Percentiles rank a stretch among this genome's conserved stretches.
Evolutionary conservation across 179 eudicot genomes (phyloP).

Genomic region (Spergularia azorica): DNA sequence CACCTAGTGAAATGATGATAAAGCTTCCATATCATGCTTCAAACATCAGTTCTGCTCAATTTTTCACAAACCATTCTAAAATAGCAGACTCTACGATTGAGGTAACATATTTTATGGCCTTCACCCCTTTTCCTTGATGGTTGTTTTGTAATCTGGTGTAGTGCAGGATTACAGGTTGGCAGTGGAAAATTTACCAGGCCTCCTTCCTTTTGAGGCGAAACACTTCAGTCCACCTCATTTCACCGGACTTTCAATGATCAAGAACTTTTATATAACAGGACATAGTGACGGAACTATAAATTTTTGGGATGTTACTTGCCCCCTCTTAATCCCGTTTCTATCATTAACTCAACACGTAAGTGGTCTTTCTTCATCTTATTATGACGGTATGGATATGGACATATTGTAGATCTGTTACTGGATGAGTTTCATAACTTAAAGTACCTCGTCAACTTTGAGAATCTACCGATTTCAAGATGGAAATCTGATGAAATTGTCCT

Average conservation of each 20-base stretch:
- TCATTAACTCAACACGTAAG: constrained; percentile 81
- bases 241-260: constrained; percentile 64
- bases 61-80: constrained; percentile 50
- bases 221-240: constrained; percentile 48
- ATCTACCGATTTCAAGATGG: neutral
- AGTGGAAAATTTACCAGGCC: constrained; percentile 51
- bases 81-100: constrained; percentile 44
- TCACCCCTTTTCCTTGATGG: constrained; percentile 3
- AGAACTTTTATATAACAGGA: constrained; percentile 81
- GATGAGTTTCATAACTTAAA: neutral
- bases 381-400: neutral
- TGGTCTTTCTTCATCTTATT: constrained; percentile 1
- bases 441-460: neutral
- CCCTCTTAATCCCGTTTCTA: constrained; percentile 68
- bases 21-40: constrained; percentile 72
- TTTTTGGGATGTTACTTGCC: constrained; percentile 86
- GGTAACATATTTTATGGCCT: constrained; percentile 41
- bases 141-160: constrained; percentile 9
- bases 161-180: constrained; percentile 54
- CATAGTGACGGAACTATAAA: constrained; percentile 78
- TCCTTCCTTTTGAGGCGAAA: constrained; percentile 63
- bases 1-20: constrained; percentile 69
- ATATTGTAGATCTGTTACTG: neutral
- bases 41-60: constrained; percentile 57
- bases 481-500: neutral